Evolutionary conservation across 23 red algal species (phyloP).

Genomic region (Gracilaria caudata): DNA sequence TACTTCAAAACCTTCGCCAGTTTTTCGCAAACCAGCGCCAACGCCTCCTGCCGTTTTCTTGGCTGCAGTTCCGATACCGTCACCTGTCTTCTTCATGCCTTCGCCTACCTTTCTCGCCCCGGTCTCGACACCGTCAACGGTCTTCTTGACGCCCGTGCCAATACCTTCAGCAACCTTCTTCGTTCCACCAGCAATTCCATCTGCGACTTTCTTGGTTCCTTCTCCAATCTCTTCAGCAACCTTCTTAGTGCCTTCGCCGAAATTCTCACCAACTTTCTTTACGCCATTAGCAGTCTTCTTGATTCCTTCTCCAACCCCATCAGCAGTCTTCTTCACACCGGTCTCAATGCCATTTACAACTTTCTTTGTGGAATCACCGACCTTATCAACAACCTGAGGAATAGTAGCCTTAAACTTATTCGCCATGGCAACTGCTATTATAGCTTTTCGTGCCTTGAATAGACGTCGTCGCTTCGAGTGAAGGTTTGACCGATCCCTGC

Average conservation of each 20-base stretch:
- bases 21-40: constrained; percentile 23
- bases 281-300: constrained; percentile 56
- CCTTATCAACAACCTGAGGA: constrained; percentile 64
- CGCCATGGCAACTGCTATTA: constrained; percentile 72
- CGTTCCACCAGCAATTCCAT: constrained; percentile 40
- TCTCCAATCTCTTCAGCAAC: constrained; percentile 43
- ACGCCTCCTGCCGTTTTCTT: constrained; percentile 50
- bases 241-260: constrained; percentile 53
- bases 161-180: constrained; percentile 63
- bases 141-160: constrained; percentile 64
- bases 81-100: constrained; percentile 55
- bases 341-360: constrained; percentile 51
- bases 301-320: constrained; percentile 51
- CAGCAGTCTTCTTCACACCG: constrained; percentile 62
- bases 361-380: constrained; percentile 64
- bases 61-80: constrained; percentile 20
- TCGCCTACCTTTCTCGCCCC: constrained; percentile 58
- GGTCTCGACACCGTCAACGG: constrained; percentile 56
- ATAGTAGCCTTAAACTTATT: constrained; percentile 70
- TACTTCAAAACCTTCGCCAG: constrained; percentile 24
- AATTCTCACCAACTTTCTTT: constrained; percentile 46
- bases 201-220: constrained; percentile 52
- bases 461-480: constrained; percentile 64
- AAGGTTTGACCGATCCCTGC: constrained; percentile 69
- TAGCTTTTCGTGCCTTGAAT: constrained; percentile 62